A percentile compares a stretch with the other conserved stretches of the same genome.
Evolutionary conservation across 805 yeast species (phyloP).

Genomic region (Peterozyma xylosa): DNA sequence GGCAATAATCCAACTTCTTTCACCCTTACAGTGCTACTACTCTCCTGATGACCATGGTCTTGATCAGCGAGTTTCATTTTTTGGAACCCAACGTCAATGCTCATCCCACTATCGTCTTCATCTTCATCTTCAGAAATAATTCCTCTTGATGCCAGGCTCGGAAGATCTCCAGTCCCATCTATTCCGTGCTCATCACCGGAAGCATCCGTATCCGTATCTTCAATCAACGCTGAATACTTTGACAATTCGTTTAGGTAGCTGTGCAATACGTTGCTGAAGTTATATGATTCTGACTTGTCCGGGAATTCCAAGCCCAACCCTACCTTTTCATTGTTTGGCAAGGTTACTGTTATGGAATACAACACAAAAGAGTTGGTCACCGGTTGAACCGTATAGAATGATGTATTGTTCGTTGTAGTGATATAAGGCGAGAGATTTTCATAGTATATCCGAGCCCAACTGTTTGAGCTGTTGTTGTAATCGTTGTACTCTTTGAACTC

Average conservation of each 20-base stretch:
- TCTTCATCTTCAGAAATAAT: neutral
- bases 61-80: neutral
- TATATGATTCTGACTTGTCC: constrained; percentile 2
- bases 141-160: neutral
- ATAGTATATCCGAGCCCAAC: constrained; percentile 3
- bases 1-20: constrained; percentile 1
- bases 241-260: constrained; percentile 3
- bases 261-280: constrained; percentile 4
- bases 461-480: neutral
- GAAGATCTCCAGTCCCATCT: neutral
- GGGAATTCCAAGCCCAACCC: constrained; percentile 8
- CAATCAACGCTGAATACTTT: constrained; percentile 3
- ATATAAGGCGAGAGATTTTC: constrained; percentile 2
- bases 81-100: neutral
- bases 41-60: neutral
- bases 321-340: neutral
- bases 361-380: constrained; percentile 2
- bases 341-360: neutral
- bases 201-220: neutral
- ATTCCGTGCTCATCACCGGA: neutral
- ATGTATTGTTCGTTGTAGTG: constrained; percentile 4
- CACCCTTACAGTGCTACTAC: neutral
- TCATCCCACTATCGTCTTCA: neutral
- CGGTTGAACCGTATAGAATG: constrained; percentile 5
- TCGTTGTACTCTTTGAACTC: constrained; percentile 1